phyloP scores from a whole-genome alignment of 495 filamentous ascomycete species.

The Xylaria bambusicola region DNA sequence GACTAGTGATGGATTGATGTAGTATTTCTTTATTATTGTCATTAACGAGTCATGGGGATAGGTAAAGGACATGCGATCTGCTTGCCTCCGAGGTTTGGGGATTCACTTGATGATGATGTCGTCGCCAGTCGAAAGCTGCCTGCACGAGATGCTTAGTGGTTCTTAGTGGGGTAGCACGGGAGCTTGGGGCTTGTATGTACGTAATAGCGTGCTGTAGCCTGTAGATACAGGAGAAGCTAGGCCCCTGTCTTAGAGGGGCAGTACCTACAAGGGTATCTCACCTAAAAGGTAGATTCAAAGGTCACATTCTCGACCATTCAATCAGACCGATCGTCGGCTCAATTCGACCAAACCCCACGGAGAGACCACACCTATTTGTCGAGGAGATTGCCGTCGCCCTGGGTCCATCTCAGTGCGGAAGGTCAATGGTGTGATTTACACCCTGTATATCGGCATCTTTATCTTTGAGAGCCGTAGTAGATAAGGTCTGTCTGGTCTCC shows the following conservation, averaged over 20 bases:
- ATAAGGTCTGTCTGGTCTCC: too few relatives aligned
- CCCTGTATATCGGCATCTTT: conserved; percentile 30
- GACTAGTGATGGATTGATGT: not conserved
- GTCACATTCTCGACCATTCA: too few relatives aligned
- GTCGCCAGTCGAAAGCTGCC: conserved; percentile 11
- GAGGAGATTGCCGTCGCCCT: too few relatives aligned
- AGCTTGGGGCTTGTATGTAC: conserved; percentile 25
- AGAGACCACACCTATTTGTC: too few relatives aligned
- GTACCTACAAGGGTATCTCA: too few relatives aligned
- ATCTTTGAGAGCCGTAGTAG: not conserved
- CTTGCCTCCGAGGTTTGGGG: not conserved
- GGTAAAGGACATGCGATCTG: too few relatives aligned
- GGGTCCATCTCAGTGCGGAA: not conserved
- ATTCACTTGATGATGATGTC: not conserved
- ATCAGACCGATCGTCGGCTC: conserved; percentile 4
- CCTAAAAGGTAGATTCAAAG: not conserved
- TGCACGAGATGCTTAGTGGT: not conserved
- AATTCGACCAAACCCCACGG: not conserved
- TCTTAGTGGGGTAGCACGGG: conserved; percentile 12
- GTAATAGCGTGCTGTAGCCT: too few relatives aligned
- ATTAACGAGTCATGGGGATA: too few relatives aligned
- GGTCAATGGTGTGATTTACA: conserved; percentile 29
- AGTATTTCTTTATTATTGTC: too few relatives aligned
- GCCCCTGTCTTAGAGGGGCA: conserved; percentile 5
- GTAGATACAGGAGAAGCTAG: not conserved